Base-by-base conservation (phyloP, 2,329 filamentous ascomycete genomes). In the Dothistroma pini region DNA sequence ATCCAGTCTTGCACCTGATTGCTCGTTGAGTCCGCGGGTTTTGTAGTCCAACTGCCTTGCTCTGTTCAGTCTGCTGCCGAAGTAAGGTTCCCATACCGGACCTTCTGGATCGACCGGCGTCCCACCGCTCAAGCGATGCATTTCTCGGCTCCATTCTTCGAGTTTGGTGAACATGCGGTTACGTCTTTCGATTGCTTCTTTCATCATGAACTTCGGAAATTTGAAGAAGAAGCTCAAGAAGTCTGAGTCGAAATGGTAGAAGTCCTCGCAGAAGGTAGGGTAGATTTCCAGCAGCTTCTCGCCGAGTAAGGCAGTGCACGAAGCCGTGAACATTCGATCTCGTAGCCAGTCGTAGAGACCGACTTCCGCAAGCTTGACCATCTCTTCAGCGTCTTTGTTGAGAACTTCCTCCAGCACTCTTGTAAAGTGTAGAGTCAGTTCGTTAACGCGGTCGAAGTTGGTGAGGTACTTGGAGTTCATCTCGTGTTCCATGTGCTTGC, bases 181-280 rank as follows among this genome's bases (percentile, higher is more conserved):
- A 10, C 71, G 66, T 5, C 61, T 56, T 47, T 29, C 44, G 41
- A 61, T 60, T 10, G 70, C 70, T 10, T 69, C 64, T 11, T 62
- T 63, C 50, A 69, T 67, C 31, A 72, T 21, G 44, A 70, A 66
- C 2, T 54, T 61, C 4, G 72, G 72, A 0, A 72, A 59, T 1
- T 60, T 63, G 54, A 72, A 72, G 57, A 72, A 71, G 61, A 72
- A 69, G 16, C 58, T 65, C 44, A 74, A 44, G 53, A 74, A 70
- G 7, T 68, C 62, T 10, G 57, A 56, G 50, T 74, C 72, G 57
- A 72, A 74, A 1, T 56, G 62, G 51, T 62, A 73, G 58, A 74
- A 74, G 53, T 75, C 72, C 34, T 65, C 47, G 52, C 65, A 66
- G 58, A 66, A 70, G 6, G 61, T 58, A 0, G 72, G 72, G 47